Evolutionary conservation across 176 grass and related monocot genomes (phyloP), one percentile per base, ranked within the genome.

Genomic region (Triticum dicoccoides): DNA sequence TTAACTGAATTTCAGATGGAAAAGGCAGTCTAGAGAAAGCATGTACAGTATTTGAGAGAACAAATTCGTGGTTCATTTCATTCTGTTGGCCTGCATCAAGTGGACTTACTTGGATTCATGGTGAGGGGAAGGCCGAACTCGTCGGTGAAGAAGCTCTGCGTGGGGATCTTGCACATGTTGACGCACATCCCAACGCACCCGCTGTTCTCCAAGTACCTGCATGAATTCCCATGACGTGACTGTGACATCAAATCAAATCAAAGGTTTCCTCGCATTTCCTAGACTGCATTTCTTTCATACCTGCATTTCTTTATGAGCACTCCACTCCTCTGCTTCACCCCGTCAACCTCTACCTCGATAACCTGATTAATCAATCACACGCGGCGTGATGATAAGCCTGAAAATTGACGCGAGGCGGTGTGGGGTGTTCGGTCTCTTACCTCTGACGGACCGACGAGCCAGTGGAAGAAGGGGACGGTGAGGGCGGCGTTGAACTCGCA

Each of bases 101-200:
- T 17, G n/a, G 8, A 7, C 81, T 64, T 83, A 92, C 96, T 96
- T 63, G 96, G 96, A n/a, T 98, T 98, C 96, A 98, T 98, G 69
- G 96, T 98, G 82, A 98, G 91, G 8, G 96, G 96, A 17, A 98
- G 96, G 5, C 93, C 96, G 12, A 98, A 98, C 65, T 98, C 93
- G 37, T 92, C 86, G 34, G 96, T 98, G 82, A 98, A 94, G 87
- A 98, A 98, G 78, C 91, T 87, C 88, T 98, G 92, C 1, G 93
- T 98, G 2, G 96, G 91, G 73, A 92, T 89, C 68, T 96, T 98
- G 23, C 93, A 98, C 92, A 98, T 96, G 24, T 96, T 96, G 79
- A 98, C 93, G 68, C 96, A 98, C 96, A 98, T 98, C 2, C 96
- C 96, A 0, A 98, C 96, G 61, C 93, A 98, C 1, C 91, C 91